Evolutionary conservation across 2,329 filamentous ascomycete species (phyloP), one percentile per base, ranked within the genome.

Genomic region (Sporothrix schenckii): DNA sequence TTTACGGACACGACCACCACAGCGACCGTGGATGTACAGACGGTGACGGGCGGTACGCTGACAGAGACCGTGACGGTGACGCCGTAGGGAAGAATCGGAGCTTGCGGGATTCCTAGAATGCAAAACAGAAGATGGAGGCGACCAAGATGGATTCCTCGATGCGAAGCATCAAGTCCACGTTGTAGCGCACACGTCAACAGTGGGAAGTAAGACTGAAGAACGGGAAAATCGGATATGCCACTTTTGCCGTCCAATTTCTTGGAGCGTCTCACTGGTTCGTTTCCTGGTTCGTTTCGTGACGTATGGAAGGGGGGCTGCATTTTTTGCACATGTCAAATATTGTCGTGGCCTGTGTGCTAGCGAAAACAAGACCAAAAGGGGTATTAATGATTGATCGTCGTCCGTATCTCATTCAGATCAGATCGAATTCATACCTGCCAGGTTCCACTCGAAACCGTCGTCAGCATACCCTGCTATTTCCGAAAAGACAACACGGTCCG

Each of bases 391-490:
- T 30, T 30, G 27, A 30, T 30, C 0, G 27, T 3, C 27, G 27
- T 30, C 27, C 27, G 27, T 30, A 30, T 30, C 0, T 30, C 27
- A 3, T 30, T 30, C 27, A 30, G 27, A 30, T 58, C 39, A 68
- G 9, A 68, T 54, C 21, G 66, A 53, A 39, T 14, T 60, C 39
- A 68, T 68, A n/a, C 60, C 53, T 30, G 39, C 66, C 1, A 52
- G 66, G 34, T 68, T 30, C 65, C 66, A 68, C 27, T 56, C 52
- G 30, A 68, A 68, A 14, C 50, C 52, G 30, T 56, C 47, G 30
- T 41, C 30, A 6, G 52, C 44, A 30, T 68, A 68, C 34, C 52
- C 66, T 16, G 49, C 39, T 11, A 44, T 61, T 34, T 44, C 56
- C 6, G 56, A 34, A 21, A 61, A 61, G 56, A 61, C n/a, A 14